These are phyloP conservation scores for Cardamine resedifolia DNA, from an alignment of 345 rosid species.

Conservation along the genomic window DNA sequence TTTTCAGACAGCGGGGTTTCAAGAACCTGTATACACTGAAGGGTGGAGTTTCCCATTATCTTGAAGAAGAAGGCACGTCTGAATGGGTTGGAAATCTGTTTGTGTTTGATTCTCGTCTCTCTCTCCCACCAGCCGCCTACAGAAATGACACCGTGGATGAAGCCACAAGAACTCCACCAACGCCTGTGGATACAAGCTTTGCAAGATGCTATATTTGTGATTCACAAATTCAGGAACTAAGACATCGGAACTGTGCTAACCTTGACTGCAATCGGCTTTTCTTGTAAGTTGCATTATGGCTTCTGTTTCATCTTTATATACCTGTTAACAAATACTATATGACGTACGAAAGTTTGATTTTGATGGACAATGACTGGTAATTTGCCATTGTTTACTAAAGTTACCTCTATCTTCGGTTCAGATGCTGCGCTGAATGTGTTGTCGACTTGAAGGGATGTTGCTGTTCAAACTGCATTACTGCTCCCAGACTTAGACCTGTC, in stretches of 20 bases:
- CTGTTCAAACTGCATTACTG: constrained; percentile 59
- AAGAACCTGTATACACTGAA: constrained; percentile 71
- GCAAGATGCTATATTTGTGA: constrained; percentile 71
- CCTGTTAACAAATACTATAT: background rate
- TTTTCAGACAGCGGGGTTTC: constrained; percentile 71
- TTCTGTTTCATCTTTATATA: background rate
- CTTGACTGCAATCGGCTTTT: constrained; percentile 85
- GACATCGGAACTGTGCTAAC: constrained; percentile 96
- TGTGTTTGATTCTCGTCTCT: constrained; percentile 87
- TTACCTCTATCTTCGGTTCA: constrained; percentile 36
- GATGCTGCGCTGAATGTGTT: constrained; percentile 67
- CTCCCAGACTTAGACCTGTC: constrained; percentile 79
- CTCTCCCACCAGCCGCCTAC: constrained; percentile 74
- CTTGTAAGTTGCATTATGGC: constrained; percentile 55
- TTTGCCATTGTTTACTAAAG: background rate
- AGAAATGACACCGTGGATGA: constrained; percentile 38
- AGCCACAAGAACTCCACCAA: constrained; percentile 30
- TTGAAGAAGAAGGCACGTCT: constrained; percentile 62
- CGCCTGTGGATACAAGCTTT: constrained; percentile 45
- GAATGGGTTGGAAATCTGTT: constrained; percentile 88
- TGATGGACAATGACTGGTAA: background rate
- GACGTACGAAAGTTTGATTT: background rate
- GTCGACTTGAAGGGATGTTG: constrained; percentile 71
- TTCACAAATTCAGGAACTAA: constrained; percentile 57
- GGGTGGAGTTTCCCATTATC: constrained; percentile 92